Conservation (phyloP, 495 filamentous ascomycete genomes). For the Aspergillus indologenus region DNA sequence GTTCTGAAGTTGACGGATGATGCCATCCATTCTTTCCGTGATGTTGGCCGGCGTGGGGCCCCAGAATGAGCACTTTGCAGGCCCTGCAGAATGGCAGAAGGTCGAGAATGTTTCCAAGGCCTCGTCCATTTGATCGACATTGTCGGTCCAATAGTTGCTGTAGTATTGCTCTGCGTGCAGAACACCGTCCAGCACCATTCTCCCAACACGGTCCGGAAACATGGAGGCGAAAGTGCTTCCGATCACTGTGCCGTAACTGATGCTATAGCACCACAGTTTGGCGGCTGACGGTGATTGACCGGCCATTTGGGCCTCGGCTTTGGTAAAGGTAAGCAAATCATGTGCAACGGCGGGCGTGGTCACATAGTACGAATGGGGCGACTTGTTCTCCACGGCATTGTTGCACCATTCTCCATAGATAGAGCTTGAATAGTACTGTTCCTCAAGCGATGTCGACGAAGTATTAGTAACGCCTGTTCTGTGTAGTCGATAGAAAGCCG, state of each 20-base stretch:
- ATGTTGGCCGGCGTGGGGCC: conserved; percentile 39
- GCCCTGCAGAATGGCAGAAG: conserved; percentile 41
- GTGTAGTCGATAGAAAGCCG: conserved; percentile 22
- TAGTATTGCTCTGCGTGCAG: conserved; percentile 40
- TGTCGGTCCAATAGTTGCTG: conserved; percentile 33
- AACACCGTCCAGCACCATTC: conserved; percentile 45
- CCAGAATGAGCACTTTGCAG: conserved; percentile 34
- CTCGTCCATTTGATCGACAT: conserved; percentile 38
- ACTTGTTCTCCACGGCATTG: conserved; percentile 21
- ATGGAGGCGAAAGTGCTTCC: conserved; percentile 49
- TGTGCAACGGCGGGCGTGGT: conserved; percentile 33
- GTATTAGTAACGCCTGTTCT: conserved; percentile 24
- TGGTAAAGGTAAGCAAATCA: conserved; percentile 37
- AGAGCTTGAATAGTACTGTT: conserved; percentile 30
- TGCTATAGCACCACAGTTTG: conserved; percentile 53
- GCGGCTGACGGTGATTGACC: conserved; percentile 16
- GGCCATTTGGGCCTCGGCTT: conserved; percentile 25
- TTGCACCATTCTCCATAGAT: conserved; percentile 34
- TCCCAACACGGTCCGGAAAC: conserved; percentile 41
- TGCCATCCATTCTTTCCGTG: conserved; percentile 31
- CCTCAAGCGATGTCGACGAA: conserved; percentile 26
- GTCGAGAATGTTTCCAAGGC: conserved; percentile 35
- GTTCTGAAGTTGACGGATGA: conserved; percentile 33
- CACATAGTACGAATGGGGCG: conserved; percentile 35
- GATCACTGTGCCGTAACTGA: conserved; percentile 61